These are phyloP conservation scores for Haplosporangium gracile DNA, from an alignment of 192 early-diverging fungal genomes.

Conservation along the genomic window DNA sequence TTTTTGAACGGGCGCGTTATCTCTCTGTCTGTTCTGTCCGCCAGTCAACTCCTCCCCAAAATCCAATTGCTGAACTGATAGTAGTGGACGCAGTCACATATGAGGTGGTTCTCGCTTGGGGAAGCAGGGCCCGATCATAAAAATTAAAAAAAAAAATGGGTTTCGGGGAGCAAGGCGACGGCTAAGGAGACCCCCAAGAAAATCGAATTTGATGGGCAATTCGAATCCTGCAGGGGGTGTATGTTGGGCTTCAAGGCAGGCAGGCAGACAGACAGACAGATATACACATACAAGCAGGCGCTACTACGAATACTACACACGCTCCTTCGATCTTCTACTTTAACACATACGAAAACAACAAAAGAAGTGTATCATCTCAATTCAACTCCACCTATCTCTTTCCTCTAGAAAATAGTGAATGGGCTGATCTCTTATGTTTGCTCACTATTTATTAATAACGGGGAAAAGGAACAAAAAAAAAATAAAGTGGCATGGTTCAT, in stretches of 20 bases:
- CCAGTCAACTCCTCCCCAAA: background rate
- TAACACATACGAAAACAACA: background rate
- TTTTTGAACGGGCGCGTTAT: background rate
- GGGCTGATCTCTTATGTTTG: background rate
- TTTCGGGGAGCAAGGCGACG: slow-evolving; percentile 6
- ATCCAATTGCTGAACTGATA: background rate
- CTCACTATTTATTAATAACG: background rate
- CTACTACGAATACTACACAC: background rate
- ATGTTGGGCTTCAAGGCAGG: background rate
- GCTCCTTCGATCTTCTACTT: background rate
- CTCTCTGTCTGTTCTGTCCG: background rate
- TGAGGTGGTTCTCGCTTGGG: background rate
- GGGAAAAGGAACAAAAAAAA: background rate
- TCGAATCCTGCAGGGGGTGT: background rate
- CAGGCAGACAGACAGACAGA: background rate
- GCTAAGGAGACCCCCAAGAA: background rate
- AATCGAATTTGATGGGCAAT: slow-evolving; percentile 13
- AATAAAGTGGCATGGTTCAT: background rate
- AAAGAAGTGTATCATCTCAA: background rate
- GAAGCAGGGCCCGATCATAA: background rate
- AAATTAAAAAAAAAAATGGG: background rate
- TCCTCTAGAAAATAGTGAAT: background rate
- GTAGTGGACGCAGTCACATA: background rate
- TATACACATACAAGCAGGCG: too few species aligned
- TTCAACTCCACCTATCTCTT: background rate